phyloP scores from a whole-genome alignment of 2,329 filamentous ascomycete genomes.

The Trichoderma sp. region DNA sequence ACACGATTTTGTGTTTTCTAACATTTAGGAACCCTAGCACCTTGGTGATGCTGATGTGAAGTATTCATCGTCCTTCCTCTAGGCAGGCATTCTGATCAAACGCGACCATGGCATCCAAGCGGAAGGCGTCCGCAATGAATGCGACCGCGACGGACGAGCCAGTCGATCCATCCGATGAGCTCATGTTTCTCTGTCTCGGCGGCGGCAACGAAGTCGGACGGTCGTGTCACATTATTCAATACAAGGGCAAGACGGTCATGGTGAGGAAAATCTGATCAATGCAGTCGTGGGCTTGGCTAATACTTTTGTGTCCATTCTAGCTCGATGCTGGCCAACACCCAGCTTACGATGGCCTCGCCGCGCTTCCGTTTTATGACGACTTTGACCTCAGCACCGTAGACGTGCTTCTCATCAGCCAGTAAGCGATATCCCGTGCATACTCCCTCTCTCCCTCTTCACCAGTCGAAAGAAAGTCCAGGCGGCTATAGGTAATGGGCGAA shows the following conservation, averaged over 20 bases:
- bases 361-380: conserved; percentile 96
- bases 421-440: conserved; percentile 50
- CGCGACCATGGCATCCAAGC: conserved; percentile 80
- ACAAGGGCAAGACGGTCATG: conserved; percentile 99
- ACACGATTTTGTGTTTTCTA: neutral
- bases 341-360: conserved; percentile 90
- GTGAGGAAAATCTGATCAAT: conserved; percentile 48
- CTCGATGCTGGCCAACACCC: conserved; percentile 97
- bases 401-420: conserved; percentile 98
- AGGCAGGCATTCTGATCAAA: conserved; percentile 9
- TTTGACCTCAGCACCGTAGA: conserved; percentile 98
- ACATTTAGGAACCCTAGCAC: neutral
- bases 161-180: conserved; percentile 88
- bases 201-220: conserved; percentile 96
- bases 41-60: conserved; percentile 11
- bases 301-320: conserved; percentile 44
- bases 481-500: conserved; percentile 25
- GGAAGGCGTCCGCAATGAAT: conserved; percentile 79
- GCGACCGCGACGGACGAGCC: conserved; percentile 72
- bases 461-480: conserved; percentile 4
- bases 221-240: conserved; percentile 97
- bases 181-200: conserved; percentile 90
- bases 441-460: neutral
- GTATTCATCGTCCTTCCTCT: neutral
- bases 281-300: neutral